These are phyloP conservation scores for Heterobasidion occidentale DNA, from an alignment of 1,284 basidiomycete genomes.

Conservation along the genomic window DNA sequence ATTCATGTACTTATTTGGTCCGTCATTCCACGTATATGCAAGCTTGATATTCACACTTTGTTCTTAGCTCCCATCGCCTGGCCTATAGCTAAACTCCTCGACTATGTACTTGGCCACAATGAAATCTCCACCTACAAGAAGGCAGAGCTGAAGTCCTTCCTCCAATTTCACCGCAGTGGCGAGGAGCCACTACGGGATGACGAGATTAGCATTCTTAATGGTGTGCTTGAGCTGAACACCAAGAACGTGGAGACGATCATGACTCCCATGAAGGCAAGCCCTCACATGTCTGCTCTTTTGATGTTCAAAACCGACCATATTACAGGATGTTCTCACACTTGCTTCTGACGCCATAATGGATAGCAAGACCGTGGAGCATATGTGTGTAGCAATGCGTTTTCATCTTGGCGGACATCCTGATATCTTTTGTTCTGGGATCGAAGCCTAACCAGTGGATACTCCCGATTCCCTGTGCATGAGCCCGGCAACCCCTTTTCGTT, in stretches of 20 bases:
- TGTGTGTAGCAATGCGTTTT: slow-evolving; percentile 34
- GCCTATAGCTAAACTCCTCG: slow-evolving; percentile 84
- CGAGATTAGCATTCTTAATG: slow-evolving; percentile 84
- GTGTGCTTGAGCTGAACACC: slow-evolving; percentile 79
- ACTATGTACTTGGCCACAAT: slow-evolving; percentile 66
- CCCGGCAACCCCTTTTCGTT: slow-evolving; percentile 72
- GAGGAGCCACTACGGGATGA: slow-evolving; percentile 86
- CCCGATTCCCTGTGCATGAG: slow-evolving; percentile 88
- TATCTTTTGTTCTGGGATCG: background rate
- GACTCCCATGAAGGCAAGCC: slow-evolving; percentile 70
- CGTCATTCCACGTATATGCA: background rate
- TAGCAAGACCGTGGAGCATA: slow-evolving; percentile 68
- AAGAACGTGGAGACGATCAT: slow-evolving; percentile 83
- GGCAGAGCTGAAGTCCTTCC: slow-evolving; percentile 87
- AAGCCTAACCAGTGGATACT: slow-evolving; percentile 79
- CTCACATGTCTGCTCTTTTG: background rate
- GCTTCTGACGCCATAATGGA: slow-evolving; percentile 76
- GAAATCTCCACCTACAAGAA: slow-evolving; percentile 83
- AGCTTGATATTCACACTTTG: slow-evolving; percentile 1
- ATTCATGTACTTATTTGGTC: slow-evolving; percentile 78
- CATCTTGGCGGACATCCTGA: background rate
- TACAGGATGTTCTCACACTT: slow-evolving; percentile 72
- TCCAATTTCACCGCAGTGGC: slow-evolving; percentile 84
- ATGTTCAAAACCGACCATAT: slow-evolving; percentile 8
- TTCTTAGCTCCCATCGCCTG: slow-evolving; percentile 72